A percentile compares a stretch with the other conserved stretches of the same genome.
phyloP scores from a whole-genome alignment of 148 eudicot genomes.

The Selenicereus undatus region DNA sequence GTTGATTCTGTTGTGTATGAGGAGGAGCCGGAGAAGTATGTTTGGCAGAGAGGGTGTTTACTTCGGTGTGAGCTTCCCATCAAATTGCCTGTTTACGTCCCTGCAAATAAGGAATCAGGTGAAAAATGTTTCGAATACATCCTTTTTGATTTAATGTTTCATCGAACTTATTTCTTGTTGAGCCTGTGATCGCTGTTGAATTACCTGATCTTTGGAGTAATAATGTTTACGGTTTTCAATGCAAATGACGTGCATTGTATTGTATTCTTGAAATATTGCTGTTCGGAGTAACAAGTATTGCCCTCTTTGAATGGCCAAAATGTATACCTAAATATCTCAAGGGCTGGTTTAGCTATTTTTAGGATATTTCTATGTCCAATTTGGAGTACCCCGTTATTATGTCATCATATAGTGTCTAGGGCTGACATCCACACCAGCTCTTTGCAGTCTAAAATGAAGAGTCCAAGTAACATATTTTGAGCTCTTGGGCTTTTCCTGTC shows the following conservation, averaged over 20 bases:
- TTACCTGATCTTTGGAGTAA: not conserved
- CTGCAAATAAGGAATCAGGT: slow-evolving; percentile 53
- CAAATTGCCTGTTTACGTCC: slow-evolving; percentile 68
- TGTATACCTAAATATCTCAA: not conserved
- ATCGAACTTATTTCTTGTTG: not conserved
- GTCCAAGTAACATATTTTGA: not conserved
- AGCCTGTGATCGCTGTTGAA: not conserved
- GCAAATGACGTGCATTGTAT: not conserved
- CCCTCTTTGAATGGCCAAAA: not conserved
- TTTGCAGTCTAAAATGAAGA: not conserved
- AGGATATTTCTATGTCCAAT: not conserved
- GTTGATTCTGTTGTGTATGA: slow-evolving; percentile 58
- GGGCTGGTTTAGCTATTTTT: not conserved
- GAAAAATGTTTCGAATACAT: slow-evolving; percentile 5
- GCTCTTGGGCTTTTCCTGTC: not conserved
- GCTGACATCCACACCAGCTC: not conserved
- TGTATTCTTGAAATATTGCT: not conserved
- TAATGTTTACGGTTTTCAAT: not conserved
- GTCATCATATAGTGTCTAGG: not conserved
- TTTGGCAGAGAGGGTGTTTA: slow-evolving; percentile 90
- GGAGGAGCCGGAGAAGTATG: slow-evolving; percentile 58
- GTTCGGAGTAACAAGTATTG: not conserved
- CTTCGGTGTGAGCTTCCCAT: slow-evolving; percentile 60
- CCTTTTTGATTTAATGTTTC: not conserved
- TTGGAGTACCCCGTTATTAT: not conserved